Evolutionary conservation across 352 stramenopile species (phyloP), one percentile per base, ranked within the genome.

Genomic region (Plasmopara viticola): DNA sequence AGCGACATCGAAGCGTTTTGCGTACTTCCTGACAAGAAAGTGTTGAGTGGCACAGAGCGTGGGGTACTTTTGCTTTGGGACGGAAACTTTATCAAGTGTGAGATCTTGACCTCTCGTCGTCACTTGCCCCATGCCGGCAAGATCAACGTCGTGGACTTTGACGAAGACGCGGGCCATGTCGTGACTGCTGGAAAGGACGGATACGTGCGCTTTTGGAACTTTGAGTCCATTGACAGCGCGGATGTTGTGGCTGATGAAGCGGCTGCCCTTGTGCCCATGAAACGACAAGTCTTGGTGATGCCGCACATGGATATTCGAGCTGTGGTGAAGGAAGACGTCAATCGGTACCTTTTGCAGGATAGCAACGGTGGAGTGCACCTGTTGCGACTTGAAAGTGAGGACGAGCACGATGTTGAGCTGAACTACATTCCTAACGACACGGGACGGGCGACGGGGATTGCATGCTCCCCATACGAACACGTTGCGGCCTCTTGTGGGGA

Each of bases 61-160:
- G 89, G 89, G 15, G 72, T 86, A 33, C 60, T 98, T 29, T 58
- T 98, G 29, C 65, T 98, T 9, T 98, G 94, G 94, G 94, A 98
- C 42, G 94, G 91, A 9, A 90, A 97, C 58, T 98, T 98, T 52
- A 97, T 98, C 59, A 98, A 98, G 73, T 97, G 85, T 51, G 83
- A 94, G 51, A 72, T 97, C 42, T 55, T 84, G 15, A 87, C 77
- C 14, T 77, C 70, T 2, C 78, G 76, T 2, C 67, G 76, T 9
- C 64, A 89, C 15, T n/a, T 80, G 7, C 82, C 84, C 13, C 89
- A 97, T 51, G 51, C 60, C 4, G 84, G 78, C 0, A 64, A 62
- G 13, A 79, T 97, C 40, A 86, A 74, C 28, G 84, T 90, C 25
- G 78, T 94, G 5, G 64, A 84, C 20, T 83, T 74, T 28, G 80